Base-by-base conservation (phyloP, 768 basidiomycete genomes). In the Royoungia palumana region DNA sequence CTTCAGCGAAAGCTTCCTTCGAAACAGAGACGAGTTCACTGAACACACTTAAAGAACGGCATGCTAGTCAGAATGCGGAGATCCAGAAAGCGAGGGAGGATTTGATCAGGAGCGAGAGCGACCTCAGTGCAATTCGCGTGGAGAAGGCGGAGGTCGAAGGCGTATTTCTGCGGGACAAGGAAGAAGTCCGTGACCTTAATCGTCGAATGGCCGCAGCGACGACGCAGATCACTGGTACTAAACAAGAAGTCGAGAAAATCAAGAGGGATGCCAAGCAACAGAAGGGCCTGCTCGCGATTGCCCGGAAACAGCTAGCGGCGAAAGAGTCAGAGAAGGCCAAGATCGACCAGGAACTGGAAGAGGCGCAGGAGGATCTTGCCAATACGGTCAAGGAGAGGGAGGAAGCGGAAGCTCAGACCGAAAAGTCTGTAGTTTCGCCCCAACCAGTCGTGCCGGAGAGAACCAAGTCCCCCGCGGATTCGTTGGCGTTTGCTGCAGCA, bases 191-290 rank as follows among this genome's bases (percentile, higher is more conserved):
- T 35, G 89, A 85, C 35, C 70, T 97, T 53, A 85, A 96, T 60
- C 80, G 82, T 58, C 82, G 80, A 64, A 89, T 97, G 87, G 75
- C 81, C 12, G 91, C 93, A 59, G 79, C 82, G 14, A 81, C 83
- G 8, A 78, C 83, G 52, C 82, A 93, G 66, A 84, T 84, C 30
- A 81, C 87, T 39, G 62, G 71, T 11, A 65, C 85, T 44, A 94
- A 88, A 66, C 72, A 70, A 11, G 84, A 89, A 52, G 72, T 93
- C 19, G 96, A 98, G 67, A 94, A 89, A 71, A 66, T 79, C 35
- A 94, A 84, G 74, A 98, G 90, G 70, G 94, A 97, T 44, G 92
- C 89, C 2, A 87, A 95, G 66, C 92, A 96, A 63, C 94, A 97
- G 72, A 97, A 92, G 66, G 96, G 96, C 10, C 75, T 95, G 54